Evolutionary conservation across 2,329 filamentous ascomycete genomes (phyloP).

Genomic region (Trichoderma simmonsii): DNA sequence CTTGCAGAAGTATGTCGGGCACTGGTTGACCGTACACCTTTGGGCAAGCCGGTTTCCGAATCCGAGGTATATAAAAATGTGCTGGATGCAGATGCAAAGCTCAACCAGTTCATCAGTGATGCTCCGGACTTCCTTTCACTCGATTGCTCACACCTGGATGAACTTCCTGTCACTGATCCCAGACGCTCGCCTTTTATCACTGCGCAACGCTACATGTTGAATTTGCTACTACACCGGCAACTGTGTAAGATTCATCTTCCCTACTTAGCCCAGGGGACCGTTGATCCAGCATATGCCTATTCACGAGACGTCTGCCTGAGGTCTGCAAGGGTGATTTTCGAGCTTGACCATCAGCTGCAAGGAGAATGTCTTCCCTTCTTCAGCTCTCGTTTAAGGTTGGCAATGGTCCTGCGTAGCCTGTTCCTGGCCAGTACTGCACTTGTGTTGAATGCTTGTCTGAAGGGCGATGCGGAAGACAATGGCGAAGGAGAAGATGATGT

Average conservation of each 20-base stretch:
- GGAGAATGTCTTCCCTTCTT: conserved; percentile 28
- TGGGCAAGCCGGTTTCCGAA: conserved; percentile 28
- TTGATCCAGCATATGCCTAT: conserved; percentile 33
- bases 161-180: conserved; percentile 25
- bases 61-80: conserved; percentile 32
- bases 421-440: conserved; percentile 36
- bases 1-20: conserved; percentile 37
- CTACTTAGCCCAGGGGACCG: conserved; percentile 33
- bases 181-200: conserved; percentile 26
- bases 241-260: conserved; percentile 37
- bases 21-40: conserved; percentile 33
- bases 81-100: conserved; percentile 32
- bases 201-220: conserved; percentile 34
- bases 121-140: conserved; percentile 32
- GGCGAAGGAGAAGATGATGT: conserved; percentile 28
- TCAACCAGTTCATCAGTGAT: conserved; percentile 29
- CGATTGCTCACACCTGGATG: conserved; percentile 20
- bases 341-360: conserved; percentile 30
- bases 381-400: conserved; percentile 29
- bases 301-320: conserved; percentile 33
- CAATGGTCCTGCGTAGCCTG: conserved; percentile 33
- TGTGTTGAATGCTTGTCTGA: conserved; percentile 34
- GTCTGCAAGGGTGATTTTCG: conserved; percentile 32
- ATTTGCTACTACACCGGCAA: conserved; percentile 33
- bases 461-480: conserved; percentile 24